A percentile compares a stretch with the other conserved stretches of the same genome.
phyloP scores from a whole-genome alignment of 1,139 yeast species.

The Hemisphaericaspora subhashii region DNA sequence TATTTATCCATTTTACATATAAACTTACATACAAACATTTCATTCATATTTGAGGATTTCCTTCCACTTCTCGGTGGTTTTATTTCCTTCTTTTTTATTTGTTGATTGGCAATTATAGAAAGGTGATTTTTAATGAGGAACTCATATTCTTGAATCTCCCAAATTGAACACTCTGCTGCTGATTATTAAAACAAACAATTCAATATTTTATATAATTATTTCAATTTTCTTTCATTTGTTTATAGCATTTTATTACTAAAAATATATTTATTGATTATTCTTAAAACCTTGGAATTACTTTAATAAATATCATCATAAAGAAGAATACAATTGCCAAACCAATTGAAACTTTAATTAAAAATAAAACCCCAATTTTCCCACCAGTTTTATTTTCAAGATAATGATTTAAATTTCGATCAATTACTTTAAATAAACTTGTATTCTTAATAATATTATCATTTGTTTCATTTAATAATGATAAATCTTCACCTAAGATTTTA shows the following conservation, averaged over 20 bases:
- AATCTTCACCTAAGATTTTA: constrained; percentile 37
- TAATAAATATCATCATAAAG: constrained; percentile 27
- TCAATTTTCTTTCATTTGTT: not conserved
- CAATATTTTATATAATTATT: not conserved
- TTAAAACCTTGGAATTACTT: constrained; percentile 22
- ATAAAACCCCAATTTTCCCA: constrained; percentile 38
- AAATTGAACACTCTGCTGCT: no score
- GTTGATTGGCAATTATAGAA: no score
- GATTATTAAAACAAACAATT: no score
- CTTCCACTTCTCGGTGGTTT: not conserved
- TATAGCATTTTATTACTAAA: constrained; percentile 1
- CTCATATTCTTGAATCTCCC: no score
- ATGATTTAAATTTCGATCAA: constrained; percentile 39
- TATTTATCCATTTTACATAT: not conserved
- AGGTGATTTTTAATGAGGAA: no score
- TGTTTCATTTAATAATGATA: constrained; percentile 35
- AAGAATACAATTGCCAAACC: constrained; percentile 27
- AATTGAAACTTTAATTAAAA: constrained; percentile 30
- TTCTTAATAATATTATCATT: constrained; percentile 39
- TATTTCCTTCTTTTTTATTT: no score
- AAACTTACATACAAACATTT: not conserved
- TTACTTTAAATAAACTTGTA: constrained; percentile 35
- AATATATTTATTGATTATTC: constrained; percentile 1
- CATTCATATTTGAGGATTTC: not conserved
- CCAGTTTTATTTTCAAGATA: constrained; percentile 40